These are phyloP conservation scores for Phytophthora constricta DNA, from an alignment of 352 stramenopile species.

Conservation along the genomic window DNA sequence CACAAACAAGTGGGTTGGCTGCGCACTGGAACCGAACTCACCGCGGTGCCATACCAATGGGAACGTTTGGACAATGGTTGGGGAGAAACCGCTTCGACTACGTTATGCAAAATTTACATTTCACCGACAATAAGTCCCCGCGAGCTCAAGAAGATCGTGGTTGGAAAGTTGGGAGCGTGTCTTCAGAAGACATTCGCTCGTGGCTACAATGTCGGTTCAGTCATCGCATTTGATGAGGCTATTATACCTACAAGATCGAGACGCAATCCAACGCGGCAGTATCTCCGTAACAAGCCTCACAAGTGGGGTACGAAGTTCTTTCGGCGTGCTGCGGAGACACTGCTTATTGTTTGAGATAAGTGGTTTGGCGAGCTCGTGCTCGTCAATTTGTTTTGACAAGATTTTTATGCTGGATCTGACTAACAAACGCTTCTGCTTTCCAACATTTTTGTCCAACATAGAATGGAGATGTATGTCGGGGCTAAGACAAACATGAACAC, in stretches of 20 bases:
- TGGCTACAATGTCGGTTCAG: neutral
- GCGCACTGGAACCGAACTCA: neutral
- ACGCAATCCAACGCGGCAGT: neutral
- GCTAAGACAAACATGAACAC: neutral
- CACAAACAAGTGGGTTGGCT: neutral
- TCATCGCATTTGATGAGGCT: neutral
- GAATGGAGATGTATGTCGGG: conserved; percentile 5
- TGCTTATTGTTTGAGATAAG: neutral
- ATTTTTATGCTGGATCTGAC: neutral
- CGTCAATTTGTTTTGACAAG: neutral
- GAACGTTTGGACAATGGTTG: conserved; percentile 2
- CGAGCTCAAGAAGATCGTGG: neutral
- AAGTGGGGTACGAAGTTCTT: neutral
- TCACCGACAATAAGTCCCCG: conserved; percentile 1
- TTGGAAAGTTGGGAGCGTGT: conserved; percentile 7
- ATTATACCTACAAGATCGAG: neutral
- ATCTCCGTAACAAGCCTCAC: neutral
- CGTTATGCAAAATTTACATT: conserved; percentile 11
- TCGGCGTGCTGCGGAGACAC: neutral
- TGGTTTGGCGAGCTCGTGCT: too few relatives aligned
- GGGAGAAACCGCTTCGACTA: neutral
- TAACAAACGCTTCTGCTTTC: neutral
- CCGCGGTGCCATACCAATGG: neutral
- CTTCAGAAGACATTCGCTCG: conserved; percentile 2
- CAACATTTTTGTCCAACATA: conserved; percentile 8